Base-by-base conservation (phyloP, 306 rosid genomes). In the Inga oerstediana region DNA sequence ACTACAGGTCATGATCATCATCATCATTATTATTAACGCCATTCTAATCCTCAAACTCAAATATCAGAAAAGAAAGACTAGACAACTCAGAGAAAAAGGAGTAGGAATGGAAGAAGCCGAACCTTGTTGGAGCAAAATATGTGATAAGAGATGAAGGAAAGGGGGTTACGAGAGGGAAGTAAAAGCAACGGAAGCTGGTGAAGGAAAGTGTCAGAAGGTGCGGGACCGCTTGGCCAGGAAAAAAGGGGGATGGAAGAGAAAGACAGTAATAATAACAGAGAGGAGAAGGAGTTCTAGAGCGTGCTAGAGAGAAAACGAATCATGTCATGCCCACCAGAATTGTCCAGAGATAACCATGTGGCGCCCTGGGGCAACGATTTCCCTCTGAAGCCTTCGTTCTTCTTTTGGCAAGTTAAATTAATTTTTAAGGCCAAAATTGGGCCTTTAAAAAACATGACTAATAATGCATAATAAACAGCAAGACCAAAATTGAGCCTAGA, bases 261-360 rank as follows among this genome's bases (percentile, higher is more conserved):
- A 39, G 35, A 41, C 24, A 70, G 22, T n/a, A n/a, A 22, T 49
- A 49, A 39, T 59, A 74, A 76, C 48, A 73, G 62, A 82, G 20
- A 82, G 89, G 44, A 58, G 61, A 2, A 43, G 59, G 10, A 35
- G 39, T 88, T 88, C 91, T 83, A 80, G 91, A 88, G 74, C 73
- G 62, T 88, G 77, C 88, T 9, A 51, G 90, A 87, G 45, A 73
- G 75, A 52, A 7, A 48, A 35, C 15, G 34, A 61, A 35, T 14
- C 20, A 58, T 10, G 7, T 13, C 19, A 58, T 10, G 3, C 22
- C 3, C 30, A 3, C 76, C 59, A 45, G 76, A 72, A 72, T n/a
- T 0, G 76, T 72, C 76, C 59, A 44, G 58, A 71, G 10, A 17
- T 7, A 5, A 19, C 64, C 64, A 56, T 56, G 64, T 56, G 64